Conservation (phyloP, 2,329 filamentous ascomycete species). For the Trichothecium sympodiale region DNA sequence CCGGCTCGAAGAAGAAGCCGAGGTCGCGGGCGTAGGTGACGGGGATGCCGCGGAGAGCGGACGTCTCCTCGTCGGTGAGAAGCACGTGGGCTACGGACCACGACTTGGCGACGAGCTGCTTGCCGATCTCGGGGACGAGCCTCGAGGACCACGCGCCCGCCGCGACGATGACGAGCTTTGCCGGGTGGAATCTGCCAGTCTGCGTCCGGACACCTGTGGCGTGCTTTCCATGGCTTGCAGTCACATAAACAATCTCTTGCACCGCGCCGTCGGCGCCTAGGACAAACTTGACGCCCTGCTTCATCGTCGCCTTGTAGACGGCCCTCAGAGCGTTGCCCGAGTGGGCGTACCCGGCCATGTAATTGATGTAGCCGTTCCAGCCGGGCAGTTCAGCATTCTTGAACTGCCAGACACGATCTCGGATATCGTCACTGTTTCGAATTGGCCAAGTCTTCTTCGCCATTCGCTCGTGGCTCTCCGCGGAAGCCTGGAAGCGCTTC, state of each 20-base stretch:
- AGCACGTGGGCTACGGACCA: slow-evolving; percentile 52
- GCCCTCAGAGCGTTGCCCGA: slow-evolving; percentile 38
- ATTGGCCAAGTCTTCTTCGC: slow-evolving; percentile 23
- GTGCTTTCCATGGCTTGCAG: slow-evolving; percentile 3
- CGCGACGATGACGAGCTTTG: slow-evolving; percentile 36
- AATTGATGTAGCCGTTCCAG: slow-evolving; percentile 50
- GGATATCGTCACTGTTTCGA: slow-evolving; percentile 24
- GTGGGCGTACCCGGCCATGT: slow-evolving; percentile 45
- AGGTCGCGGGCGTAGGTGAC: slow-evolving; percentile 50
- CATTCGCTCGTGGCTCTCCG: slow-evolving; percentile 25
- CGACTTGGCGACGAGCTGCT: slow-evolving; percentile 40
- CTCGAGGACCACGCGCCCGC: slow-evolving; percentile 36
- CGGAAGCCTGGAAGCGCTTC: slow-evolving; percentile 16
- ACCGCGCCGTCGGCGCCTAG: slow-evolving; percentile 11
- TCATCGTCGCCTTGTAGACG: slow-evolving; percentile 28
- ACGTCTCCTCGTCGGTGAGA: slow-evolving; percentile 41
- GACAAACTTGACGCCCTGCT: slow-evolving; percentile 26
- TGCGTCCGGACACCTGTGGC: slow-evolving; percentile 16
- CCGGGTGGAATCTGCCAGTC: slow-evolving; percentile 10
- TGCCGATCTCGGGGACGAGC: slow-evolving; percentile 37
- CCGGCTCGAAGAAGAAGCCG: slow-evolving; percentile 56
- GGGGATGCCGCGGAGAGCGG: slow-evolving; percentile 43
- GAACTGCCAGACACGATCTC: slow-evolving; percentile 28
- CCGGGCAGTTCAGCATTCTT: slow-evolving; percentile 28
- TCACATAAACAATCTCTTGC: slow-evolving; percentile 4